Evolutionary conservation across 2,329 filamentous ascomycete genomes (phyloP).

Genomic region (Monilinia laxa): DNA sequence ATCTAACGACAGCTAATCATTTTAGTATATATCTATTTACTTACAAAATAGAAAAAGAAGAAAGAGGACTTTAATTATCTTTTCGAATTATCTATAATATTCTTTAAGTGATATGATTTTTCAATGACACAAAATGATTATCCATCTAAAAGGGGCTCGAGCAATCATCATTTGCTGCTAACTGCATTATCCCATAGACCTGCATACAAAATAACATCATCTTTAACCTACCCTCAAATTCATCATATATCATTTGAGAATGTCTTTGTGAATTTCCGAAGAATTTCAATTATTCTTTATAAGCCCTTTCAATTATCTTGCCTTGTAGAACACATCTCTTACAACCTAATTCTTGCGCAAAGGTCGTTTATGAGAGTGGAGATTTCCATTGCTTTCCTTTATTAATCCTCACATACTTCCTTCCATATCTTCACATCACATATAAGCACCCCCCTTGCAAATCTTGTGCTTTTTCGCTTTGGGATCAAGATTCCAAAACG

Average conservation of each 20-base stretch:
- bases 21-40: too few species aligned
- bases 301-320: neutral
- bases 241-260: too few species aligned
- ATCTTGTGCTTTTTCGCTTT: slow-evolving; percentile 18
- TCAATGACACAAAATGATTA: neutral
- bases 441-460: slow-evolving; percentile 21
- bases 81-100: too few species aligned
- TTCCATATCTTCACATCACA: slow-evolving; percentile 30
- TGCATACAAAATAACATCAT: neutral
- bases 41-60: too few species aligned
- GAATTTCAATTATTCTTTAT: neutral
- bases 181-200: neutral
- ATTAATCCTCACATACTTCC: slow-evolving; percentile 27
- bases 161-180: neutral
- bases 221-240: neutral
- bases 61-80: too few species aligned
- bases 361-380: neutral
- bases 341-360: neutral
- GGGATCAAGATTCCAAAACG: neutral
- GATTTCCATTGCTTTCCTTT: slow-evolving; percentile 13
- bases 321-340: neutral
- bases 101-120: too few species aligned
- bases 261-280: neutral
- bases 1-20: too few species aligned
- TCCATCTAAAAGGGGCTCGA: neutral